These are phyloP conservation scores for Trametes cingulata DNA, from an alignment of 768 basidiomycete genomes.

Conservation along the genomic window DNA sequence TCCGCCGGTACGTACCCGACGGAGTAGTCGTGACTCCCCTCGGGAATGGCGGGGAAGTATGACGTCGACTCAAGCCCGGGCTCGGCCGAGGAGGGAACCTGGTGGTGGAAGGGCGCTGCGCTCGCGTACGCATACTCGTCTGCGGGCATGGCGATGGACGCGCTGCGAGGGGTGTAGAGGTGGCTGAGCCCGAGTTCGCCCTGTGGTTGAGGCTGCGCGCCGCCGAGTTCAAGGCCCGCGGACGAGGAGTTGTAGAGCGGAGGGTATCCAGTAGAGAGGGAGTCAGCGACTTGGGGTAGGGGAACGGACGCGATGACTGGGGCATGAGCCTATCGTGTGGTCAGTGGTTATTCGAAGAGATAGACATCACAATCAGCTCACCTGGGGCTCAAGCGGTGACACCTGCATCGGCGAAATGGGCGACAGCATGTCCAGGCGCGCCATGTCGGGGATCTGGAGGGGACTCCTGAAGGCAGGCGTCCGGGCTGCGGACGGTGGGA, in stretches of 20 bases:
- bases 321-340: not conserved
- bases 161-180: not conserved
- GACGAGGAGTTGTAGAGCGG: not conserved
- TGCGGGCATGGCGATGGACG: not conserved
- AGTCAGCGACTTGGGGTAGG: not conserved
- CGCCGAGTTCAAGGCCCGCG: not conserved
- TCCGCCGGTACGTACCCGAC: not conserved
- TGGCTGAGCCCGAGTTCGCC: constrained; percentile 1
- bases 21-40: not conserved
- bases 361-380: not conserved
- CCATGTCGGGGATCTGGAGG: not conserved
- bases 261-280: not conserved
- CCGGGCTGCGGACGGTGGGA: not conserved
- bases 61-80: not conserved
- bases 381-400: not conserved
- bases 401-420: not conserved
- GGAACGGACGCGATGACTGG: not conserved
- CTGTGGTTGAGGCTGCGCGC: not conserved
- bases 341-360: no score
- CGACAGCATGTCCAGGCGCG: not conserved
- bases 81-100: not conserved
- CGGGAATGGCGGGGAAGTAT: not conserved
- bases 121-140: not conserved
- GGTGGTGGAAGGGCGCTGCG: not conserved
- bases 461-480: not conserved